Conservation (phyloP, 2,329 filamentous ascomycete species). For the Exophiala bonariae region DNA sequence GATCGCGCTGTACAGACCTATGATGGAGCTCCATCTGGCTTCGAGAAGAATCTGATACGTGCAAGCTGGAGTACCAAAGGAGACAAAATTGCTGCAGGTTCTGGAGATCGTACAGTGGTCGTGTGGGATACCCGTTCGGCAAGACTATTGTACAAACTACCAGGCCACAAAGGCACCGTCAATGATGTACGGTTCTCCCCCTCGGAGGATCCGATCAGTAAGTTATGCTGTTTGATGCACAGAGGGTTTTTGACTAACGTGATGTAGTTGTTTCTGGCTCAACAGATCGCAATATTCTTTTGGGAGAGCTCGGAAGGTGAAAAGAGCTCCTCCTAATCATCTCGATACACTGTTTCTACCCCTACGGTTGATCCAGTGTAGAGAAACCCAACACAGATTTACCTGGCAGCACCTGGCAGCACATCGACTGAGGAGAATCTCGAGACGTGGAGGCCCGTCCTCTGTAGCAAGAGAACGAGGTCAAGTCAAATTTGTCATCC, state of each 20-base stretch:
- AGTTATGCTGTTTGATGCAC: constrained; percentile 43
- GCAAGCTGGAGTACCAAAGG: constrained; percentile 88
- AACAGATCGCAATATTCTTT: constrained; percentile 80
- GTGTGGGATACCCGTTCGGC: constrained; percentile 89
- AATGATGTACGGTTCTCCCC: constrained; percentile 93
- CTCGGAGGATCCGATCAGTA: constrained; percentile 80
- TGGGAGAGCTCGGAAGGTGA: constrained; percentile 74
- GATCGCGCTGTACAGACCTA: constrained; percentile 84
- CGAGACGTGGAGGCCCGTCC: too few species aligned
- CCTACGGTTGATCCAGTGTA: too few species aligned
- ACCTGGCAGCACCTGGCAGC: too few species aligned
- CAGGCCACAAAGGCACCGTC: constrained; percentile 91
- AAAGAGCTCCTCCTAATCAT: too few species aligned
- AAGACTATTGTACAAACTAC: constrained; percentile 90
- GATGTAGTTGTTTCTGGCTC: constrained; percentile 77
- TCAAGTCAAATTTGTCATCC: too few species aligned
- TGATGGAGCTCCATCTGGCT: constrained; percentile 81
- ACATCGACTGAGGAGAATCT: too few species aligned
- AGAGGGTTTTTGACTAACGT: constrained; percentile 24
- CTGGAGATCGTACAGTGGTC: constrained; percentile 85
- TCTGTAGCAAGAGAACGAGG: too few species aligned
- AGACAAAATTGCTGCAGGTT: constrained; percentile 83
- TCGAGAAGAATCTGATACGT: constrained; percentile 88
- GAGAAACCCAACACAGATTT: too few species aligned
- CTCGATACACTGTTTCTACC: too few species aligned